Evolutionary conservation across 2,329 filamentous ascomycete genomes (phyloP), one percentile per base, ranked within the genome.

Genomic region (Graphilbum sp.): DNA sequence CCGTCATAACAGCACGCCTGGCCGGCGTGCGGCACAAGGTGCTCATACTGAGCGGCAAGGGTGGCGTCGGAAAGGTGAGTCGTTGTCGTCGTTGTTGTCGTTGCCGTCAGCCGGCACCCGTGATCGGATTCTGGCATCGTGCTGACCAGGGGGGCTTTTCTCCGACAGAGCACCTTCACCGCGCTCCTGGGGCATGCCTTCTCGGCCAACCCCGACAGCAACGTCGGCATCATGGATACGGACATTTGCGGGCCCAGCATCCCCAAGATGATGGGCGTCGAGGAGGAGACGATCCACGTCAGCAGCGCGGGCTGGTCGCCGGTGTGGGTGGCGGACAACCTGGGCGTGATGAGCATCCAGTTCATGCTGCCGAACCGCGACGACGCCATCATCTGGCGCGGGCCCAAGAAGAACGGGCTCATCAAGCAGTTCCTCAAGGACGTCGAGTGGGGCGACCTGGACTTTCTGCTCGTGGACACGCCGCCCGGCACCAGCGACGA

Each of bases 341-440:
- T 98, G 4, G 83, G 80, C 2, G 85, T 94, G 36, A 96, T 98
- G 88, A 90, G 81, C 51, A 85, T 98, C 46, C 90, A 98, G 58
- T 98, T 98, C 55, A 93, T 98, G 85, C 66, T 98, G 34, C 90
- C 90, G 0, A 85, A 84, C 51, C 71, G 83, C 34, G 88, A 98
- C 56, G 87, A 94, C 53, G 90, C 90, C 4, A 79, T 98, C 31
- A 98, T 98, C 47, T 98, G 90, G 90, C 73, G 90, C 36, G 90
- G 90, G 0, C 81, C 90, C 3, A 98, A 98, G 71, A 98, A 98
- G 70, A 98, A 96, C 52, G 90, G 90, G 0, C 62, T 98, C 41
- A 96, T 98, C 54, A 98, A 98, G 64, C 83, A 92, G 56, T 98
- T 98, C 50, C 61, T 98, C 37, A 95, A 93, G 63, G 92, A 98